phyloP scores from a whole-genome alignment of 2,329 filamentous ascomycete genomes.

The Pseudocercospora pini-densiflorae region DNA sequence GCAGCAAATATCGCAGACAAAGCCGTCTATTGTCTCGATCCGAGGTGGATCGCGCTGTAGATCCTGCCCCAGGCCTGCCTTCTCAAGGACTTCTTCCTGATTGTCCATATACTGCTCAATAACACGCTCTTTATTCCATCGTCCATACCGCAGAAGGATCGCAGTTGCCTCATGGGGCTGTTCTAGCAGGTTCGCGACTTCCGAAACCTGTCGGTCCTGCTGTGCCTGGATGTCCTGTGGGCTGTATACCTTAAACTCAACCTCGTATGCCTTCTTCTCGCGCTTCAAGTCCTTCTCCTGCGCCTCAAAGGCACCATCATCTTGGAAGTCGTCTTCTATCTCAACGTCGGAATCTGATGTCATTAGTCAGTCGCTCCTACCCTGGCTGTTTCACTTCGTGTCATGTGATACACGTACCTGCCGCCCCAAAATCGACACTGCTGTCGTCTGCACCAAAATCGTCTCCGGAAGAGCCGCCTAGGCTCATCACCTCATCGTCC shows the following conservation, averaged over 20 bases:
- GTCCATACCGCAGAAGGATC: conserved; percentile 83
- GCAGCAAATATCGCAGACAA: conserved; percentile 94
- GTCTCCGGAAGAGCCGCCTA: conserved; percentile 73
- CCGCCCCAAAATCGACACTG: conserved; percentile 58
- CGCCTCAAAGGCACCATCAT: conserved; percentile 62
- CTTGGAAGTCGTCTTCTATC: conserved; percentile 61
- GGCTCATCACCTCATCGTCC: conserved; percentile 91
- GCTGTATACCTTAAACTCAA: conserved; percentile 80
- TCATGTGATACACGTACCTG: conserved; percentile 40
- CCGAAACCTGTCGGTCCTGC: conserved; percentile 83
- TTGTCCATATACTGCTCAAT: conserved; percentile 97
- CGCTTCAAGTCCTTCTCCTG: conserved; percentile 75
- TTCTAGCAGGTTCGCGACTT: conserved; percentile 89
- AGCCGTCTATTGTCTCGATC: conserved; percentile 73
- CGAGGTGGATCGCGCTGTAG: conserved; percentile 63
- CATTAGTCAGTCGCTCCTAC: conserved; percentile 16
- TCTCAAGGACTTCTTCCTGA: conserved; percentile 77
- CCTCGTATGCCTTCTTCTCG: conserved; percentile 76
- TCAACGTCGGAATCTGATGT: conserved; percentile 55
- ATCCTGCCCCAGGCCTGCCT: conserved; percentile 76
- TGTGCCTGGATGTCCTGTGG: conserved; percentile 82
- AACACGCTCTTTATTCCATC: conserved; percentile 95
- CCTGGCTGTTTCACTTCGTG: background rate
- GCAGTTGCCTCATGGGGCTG: conserved; percentile 87
- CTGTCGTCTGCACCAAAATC: conserved; percentile 67